These are phyloP conservation scores for Epicoccum nigrum DNA, from an alignment of 2,329 filamentous ascomycete species.

Conservation along the genomic window DNA sequence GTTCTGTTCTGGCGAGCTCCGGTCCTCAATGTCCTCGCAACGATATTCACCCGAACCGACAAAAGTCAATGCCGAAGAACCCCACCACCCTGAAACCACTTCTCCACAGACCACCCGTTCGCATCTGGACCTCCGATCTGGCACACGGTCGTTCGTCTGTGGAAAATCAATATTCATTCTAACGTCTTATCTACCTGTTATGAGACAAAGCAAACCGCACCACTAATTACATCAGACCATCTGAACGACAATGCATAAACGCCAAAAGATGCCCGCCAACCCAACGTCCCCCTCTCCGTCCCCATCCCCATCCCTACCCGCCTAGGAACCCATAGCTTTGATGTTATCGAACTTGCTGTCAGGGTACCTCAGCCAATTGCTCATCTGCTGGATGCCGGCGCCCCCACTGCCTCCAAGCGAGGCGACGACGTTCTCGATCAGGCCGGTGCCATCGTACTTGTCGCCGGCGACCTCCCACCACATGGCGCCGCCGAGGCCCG, in stretches of 20 bases:
- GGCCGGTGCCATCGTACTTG: slow-evolving; percentile 64
- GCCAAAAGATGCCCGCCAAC: slow-evolving; percentile 16
- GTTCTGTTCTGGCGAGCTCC: background rate
- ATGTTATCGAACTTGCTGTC: slow-evolving; percentile 60
- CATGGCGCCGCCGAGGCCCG: slow-evolving; percentile 85
- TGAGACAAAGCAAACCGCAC: slow-evolving; percentile 24
- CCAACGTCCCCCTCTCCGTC: background rate
- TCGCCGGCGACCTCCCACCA: slow-evolving; percentile 94
- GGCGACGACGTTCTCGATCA: slow-evolving; percentile 60
- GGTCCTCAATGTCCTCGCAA: background rate
- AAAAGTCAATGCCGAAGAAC: slow-evolving; percentile 1
- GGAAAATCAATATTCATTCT: background rate
- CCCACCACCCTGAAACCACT: slow-evolving; percentile 4
- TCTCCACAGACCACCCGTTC: slow-evolving; percentile 17
- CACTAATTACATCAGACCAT: background rate
- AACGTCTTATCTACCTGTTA: slow-evolving; percentile 7
- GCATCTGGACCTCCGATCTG: background rate
- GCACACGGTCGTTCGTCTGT: slow-evolving; percentile 13
- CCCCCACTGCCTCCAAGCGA: slow-evolving; percentile 49
- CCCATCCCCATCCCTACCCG: background rate
- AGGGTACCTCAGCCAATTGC: slow-evolving; percentile 58
- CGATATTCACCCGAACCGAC: background rate
- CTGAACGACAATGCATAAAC: slow-evolving; percentile 20
- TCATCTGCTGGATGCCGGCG: slow-evolving; percentile 52
- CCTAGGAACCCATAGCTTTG: slow-evolving; percentile 11